Evolutionary conservation across 2,329 filamentous ascomycete genomes (phyloP), one percentile per base, ranked within the genome.

Genomic region (Epichloe amarillans): DNA sequence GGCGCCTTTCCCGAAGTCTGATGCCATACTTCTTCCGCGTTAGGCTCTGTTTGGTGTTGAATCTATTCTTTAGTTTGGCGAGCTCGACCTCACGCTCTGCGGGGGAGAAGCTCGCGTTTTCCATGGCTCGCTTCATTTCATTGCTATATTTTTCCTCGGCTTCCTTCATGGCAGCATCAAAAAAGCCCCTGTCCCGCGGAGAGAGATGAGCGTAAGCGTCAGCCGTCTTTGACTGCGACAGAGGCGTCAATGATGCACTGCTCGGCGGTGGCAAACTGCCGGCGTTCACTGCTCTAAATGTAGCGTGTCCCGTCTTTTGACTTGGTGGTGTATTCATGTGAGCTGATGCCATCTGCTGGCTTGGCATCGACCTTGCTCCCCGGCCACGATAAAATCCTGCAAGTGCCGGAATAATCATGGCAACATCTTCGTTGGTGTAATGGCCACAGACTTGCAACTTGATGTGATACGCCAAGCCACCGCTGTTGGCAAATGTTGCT

Each of bases 21-120:
- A 81, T 75, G n/a, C 77, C 77, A 53, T 73, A 80, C 53, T 72
- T 78, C 59, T 77, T 80, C 12, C 77, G 71, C 3, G 77, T 73
- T n/a, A 69, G 69, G 49, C 74, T 78, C 59, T 78, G 75, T 51
- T 76, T 77, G 3, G 75, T 78, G 42, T 73, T 73, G 56, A 75
- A 77, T 3, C 70, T 70, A 54, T 79, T 80, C 40, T 72, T 72
- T 1, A 79, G 56, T 10, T 65, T 70, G 0, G 69, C 66, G 0
- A 78, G 48, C 45, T 55, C 52, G 55, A 65, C 47, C 58, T 64
- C 54, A 58, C 60, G 41, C 52, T 62, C 56, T 2, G 64, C 61
- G 38, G 73, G 66, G 66, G 0, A 58, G 50, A 10, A 75, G 63
- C 17, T 36, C 19, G 10, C 2, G 51, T 30, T 42, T 12, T 38